Conservation (phyloP, 2,329 filamentous ascomycete species). For the Beauveria asiatica region DNA sequence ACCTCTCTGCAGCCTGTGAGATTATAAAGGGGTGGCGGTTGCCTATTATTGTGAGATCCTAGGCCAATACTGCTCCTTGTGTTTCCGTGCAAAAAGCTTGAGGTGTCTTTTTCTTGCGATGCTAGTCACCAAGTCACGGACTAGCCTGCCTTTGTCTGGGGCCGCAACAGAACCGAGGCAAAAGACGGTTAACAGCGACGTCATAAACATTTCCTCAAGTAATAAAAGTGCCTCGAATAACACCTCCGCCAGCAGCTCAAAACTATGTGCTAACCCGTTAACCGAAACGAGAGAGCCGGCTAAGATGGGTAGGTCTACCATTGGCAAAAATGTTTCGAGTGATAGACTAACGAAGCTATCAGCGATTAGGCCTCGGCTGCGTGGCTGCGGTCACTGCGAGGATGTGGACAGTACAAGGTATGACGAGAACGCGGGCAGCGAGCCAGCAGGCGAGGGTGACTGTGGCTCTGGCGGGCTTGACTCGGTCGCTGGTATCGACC, state of each 20-base stretch:
- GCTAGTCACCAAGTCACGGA: neutral
- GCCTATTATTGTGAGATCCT: neutral
- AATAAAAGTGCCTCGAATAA: neutral
- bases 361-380: neutral
- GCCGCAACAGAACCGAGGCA: neutral
- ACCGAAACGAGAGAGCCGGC: neutral
- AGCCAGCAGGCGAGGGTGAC: too few species aligned
- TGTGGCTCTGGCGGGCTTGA: too few species aligned
- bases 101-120: neutral
- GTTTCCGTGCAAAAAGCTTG: neutral
- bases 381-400: too few species aligned
- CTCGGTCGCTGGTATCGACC: too few species aligned
- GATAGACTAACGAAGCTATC: neutral
- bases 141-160: neutral
- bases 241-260: neutral
- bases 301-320: neutral
- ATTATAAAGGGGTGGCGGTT: neutral
- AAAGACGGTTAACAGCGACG: neutral
- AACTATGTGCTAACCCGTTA: neutral
- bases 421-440: too few species aligned
- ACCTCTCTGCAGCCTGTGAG: too few species aligned
- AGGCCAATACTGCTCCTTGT: neutral
- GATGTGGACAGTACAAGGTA: too few species aligned
- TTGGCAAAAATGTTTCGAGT: neutral
- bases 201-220: neutral